Base-by-base conservation (phyloP, 2,329 filamentous ascomycete genomes). In the Calonectria hongkongensis region DNA sequence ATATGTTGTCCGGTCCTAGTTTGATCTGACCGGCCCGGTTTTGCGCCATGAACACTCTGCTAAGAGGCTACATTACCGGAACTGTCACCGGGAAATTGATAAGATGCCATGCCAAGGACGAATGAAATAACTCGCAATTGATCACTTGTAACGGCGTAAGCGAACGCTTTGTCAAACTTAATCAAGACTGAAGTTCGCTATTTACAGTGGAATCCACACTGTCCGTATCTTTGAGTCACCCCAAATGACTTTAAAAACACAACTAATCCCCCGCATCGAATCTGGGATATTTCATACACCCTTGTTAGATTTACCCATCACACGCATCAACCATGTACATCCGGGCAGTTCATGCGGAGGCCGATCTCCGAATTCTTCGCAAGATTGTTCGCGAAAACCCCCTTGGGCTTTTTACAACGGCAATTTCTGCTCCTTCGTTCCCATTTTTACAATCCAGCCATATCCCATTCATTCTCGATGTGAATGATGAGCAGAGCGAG, bases 341-440 rank as follows among this genome's bases (percentile, higher is more conserved):
- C 74, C 88, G 85, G 18, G 82, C 81, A 15, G 85, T 80, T 16
- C 90, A 92, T 80, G 88, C 86, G 10, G 91, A 93, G 73, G 75
- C 82, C 6, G 80, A 85, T 65, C 83, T 90, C 66, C 82, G 84
- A 0, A 81, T 83, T 2, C 86, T 94, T n/a, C 88, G 88, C 28
- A 82, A 88, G 65, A 85, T 94, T 60, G 90, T 94, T 77, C 86
- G 85, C 28, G 85, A 89, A 15, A 89, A 92, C 76, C 90, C 92
- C 0, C 84, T 94, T 0, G 92, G 92, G 1, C 84, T 93, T 16
- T 78, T 94, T 6, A 93, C 90, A 6, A 93, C 92, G 0, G 90
- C 89, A 5, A 89, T 94, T 48, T 78, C 83, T 1, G 92, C 89
- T 0, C 54, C 83, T 9, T 80, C 78, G 0, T 84, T 87, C 74